phyloP scores from a whole-genome alignment of 805 yeast species.

The Candida peoriensis region DNA sequence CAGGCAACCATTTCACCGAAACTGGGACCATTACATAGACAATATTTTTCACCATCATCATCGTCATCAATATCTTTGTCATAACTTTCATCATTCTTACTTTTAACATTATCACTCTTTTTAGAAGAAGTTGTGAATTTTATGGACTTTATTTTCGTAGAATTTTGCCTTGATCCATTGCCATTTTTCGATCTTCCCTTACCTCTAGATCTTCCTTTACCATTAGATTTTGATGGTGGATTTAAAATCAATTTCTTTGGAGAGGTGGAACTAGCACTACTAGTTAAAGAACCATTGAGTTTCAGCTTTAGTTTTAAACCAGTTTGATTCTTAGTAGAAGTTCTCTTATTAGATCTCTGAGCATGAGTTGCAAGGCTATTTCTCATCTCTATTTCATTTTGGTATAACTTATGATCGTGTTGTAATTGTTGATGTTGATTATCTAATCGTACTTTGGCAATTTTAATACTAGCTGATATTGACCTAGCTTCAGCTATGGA shows the following conservation, averaged over 20 bases:
- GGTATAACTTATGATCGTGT: conserved; percentile 22
- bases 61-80: conserved; percentile 4
- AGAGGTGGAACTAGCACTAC: neutral
- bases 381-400: conserved; percentile 19
- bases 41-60: conserved; percentile 30
- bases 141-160: neutral
- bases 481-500: conserved; percentile 27
- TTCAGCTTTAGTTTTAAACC: conserved; percentile 13
- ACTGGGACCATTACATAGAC: conserved; percentile 42
- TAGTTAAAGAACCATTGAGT: neutral
- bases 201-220: neutral
- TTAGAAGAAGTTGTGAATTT: neutral
- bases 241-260: neutral
- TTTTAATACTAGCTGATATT: conserved; percentile 16
- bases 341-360: conserved; percentile 17
- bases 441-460: conserved; percentile 19
- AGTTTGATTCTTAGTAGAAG: conserved; percentile 5
- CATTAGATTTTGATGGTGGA: neutral
- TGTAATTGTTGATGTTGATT: conserved; percentile 21
- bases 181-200: neutral
- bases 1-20: conserved; percentile 89
- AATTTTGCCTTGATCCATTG: neutral
- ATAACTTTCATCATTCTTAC: neutral
- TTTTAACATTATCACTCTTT: neutral
- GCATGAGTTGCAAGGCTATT: conserved; percentile 12